phyloP scores from a whole-genome alignment of 1,284 basidiomycete genomes.

The Lentinus polychrous region DNA sequence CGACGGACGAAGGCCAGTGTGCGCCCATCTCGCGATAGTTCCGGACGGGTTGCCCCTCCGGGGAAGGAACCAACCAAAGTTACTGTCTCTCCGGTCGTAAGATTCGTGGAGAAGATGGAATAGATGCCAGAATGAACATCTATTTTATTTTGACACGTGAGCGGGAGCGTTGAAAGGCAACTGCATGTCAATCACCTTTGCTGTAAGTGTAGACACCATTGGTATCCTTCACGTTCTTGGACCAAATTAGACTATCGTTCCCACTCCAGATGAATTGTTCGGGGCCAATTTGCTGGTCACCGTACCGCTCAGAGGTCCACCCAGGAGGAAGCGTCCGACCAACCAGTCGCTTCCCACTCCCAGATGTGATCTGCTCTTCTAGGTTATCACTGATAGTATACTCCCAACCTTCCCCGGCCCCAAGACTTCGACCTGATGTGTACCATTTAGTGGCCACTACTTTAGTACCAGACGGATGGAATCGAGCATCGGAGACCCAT shows the following conservation, averaged over 20 bases:
- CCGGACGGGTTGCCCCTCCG: conserved; percentile 66
- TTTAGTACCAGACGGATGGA: conserved; percentile 55
- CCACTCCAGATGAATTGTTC: conserved; percentile 62
- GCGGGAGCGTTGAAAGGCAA: neutral
- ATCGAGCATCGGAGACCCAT: conserved; percentile 60
- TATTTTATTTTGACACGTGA: conserved; percentile 20
- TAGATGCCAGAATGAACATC: conserved; percentile 69
- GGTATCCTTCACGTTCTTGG: conserved; percentile 53
- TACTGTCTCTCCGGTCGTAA: conserved; percentile 46
- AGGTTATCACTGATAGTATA: conserved; percentile 39
- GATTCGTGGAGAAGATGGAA: conserved; percentile 54
- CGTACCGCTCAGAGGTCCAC: conserved; percentile 52
- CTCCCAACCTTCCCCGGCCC: conserved; percentile 68
- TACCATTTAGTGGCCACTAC: conserved; percentile 74
- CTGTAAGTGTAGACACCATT: conserved; percentile 49
- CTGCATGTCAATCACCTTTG: conserved; percentile 41
- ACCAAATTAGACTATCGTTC: conserved; percentile 52
- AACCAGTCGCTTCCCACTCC: conserved; percentile 48
- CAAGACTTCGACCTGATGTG: conserved; percentile 51
- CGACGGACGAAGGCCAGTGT: conserved; percentile 70
- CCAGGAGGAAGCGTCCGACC: conserved; percentile 51
- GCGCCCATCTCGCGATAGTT: conserved; percentile 58
- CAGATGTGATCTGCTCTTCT: conserved; percentile 29
- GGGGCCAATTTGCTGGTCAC: conserved; percentile 62
- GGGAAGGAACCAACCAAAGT: conserved; percentile 49